These are phyloP conservation scores for Talaromyces ruber DNA, from an alignment of 495 filamentous ascomycete genomes.

Conservation along the genomic window DNA sequence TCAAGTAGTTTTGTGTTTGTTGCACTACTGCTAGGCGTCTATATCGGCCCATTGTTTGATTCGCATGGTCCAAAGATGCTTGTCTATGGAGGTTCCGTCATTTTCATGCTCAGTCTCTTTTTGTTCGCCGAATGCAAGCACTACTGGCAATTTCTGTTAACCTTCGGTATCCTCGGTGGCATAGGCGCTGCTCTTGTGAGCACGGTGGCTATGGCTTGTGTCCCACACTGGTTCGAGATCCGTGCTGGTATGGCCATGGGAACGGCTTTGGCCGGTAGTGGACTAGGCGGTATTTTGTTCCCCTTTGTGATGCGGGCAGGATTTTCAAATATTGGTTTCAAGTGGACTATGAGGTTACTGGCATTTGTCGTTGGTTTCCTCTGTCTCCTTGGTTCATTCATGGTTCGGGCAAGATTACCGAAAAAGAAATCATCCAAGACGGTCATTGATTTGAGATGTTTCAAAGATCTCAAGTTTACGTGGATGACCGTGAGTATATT, in stretches of 20 bases:
- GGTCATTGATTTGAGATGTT: slow-evolving; percentile 48
- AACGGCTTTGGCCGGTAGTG: slow-evolving; percentile 27
- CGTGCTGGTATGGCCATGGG: slow-evolving; percentile 29
- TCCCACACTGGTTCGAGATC: slow-evolving; percentile 33
- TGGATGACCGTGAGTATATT: slow-evolving; percentile 30
- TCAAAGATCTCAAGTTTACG: slow-evolving; percentile 39
- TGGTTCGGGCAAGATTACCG: slow-evolving; percentile 25
- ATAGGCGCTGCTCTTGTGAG: slow-evolving; percentile 50
- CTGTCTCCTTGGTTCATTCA: slow-evolving; percentile 37
- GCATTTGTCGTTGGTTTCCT: slow-evolving; percentile 46
- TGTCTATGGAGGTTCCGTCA: slow-evolving; percentile 40
- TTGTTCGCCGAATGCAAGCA: slow-evolving; percentile 40
- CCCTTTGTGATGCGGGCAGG: slow-evolving; percentile 46
- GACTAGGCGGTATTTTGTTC: slow-evolving; percentile 51
- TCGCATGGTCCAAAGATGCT: slow-evolving; percentile 46
- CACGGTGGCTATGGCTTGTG: slow-evolving; percentile 31
- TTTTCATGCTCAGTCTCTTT: slow-evolving; percentile 44
- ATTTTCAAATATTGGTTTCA: slow-evolving; percentile 46
- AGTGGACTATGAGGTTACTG: slow-evolving; percentile 53
- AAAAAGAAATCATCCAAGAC: slow-evolving; percentile 16
- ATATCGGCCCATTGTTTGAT: slow-evolving; percentile 60
- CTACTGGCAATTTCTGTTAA: slow-evolving; percentile 63
- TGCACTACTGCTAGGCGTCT: slow-evolving; percentile 51
- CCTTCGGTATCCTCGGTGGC: slow-evolving; percentile 51
- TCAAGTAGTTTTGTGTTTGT: slow-evolving; percentile 55